Conservation (phyloP, 208 protist species). For the Lotmaria passim region DNA sequence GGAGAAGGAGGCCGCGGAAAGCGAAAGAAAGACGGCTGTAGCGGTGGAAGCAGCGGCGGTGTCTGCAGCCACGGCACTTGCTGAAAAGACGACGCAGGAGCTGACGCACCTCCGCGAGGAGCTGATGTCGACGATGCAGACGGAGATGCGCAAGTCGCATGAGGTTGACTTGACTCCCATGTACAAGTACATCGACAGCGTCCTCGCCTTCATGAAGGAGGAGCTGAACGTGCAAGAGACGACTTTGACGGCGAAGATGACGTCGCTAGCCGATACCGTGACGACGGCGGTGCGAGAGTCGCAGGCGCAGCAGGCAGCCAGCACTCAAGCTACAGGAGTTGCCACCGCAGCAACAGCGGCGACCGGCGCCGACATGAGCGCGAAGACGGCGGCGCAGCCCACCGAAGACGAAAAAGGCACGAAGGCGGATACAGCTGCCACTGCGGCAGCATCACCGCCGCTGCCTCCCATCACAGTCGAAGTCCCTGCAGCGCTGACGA, state of each 20-base stretch:
- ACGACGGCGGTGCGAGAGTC: slow-evolving; percentile 12
- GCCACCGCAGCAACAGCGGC: neutral
- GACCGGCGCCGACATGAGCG: neutral
- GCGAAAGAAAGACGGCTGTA: neutral
- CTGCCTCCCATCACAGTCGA: slow-evolving; percentile 7
- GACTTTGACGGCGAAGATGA: slow-evolving; percentile 37
- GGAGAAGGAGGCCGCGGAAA: neutral
- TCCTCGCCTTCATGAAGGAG: slow-evolving; percentile 65
- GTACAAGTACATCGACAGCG: slow-evolving; percentile 81
- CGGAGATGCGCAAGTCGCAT: slow-evolving; percentile 60
- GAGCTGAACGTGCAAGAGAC: slow-evolving; percentile 45
- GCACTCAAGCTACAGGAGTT: neutral
- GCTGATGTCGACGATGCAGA: slow-evolving; percentile 51
- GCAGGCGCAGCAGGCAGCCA: neutral
- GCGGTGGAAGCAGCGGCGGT: slow-evolving; percentile 2
- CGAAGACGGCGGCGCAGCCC: neutral
- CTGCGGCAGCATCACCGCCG: neutral
- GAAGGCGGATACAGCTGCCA: neutral
- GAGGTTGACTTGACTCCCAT: slow-evolving; percentile 81
- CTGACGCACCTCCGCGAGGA: slow-evolving; percentile 44
- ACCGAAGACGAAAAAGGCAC: neutral
- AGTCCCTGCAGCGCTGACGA: slow-evolving; percentile 15
- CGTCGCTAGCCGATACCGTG: slow-evolving; percentile 30
- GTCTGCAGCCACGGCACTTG: slow-evolving; percentile 12
- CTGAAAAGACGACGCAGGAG: slow-evolving; percentile 27